A percentile compares a stretch with the other conserved stretches of the same genome.
phyloP scores from a whole-genome alignment of 2,329 filamentous ascomycete genomes.

The Calonectria pauciramosa region DNA sequence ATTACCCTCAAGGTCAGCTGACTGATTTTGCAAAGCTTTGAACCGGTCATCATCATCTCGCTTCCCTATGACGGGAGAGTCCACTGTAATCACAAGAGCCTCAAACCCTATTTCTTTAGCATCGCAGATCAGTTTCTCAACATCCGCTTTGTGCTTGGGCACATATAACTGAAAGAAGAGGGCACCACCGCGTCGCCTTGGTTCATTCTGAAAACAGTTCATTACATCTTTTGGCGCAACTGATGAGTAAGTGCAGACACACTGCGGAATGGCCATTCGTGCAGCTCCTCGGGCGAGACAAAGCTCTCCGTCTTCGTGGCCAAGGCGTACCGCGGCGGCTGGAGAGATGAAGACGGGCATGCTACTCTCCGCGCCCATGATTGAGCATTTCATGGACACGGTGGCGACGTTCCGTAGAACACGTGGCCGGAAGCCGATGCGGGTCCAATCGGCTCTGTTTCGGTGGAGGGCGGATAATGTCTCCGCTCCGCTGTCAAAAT shows the following conservation, averaged over 20 bases:
- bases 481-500: slow-evolving; percentile 7
- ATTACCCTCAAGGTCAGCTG: no score
- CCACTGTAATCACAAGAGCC: slow-evolving; percentile 6
- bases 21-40: background rate
- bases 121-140: background rate
- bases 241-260: slow-evolving; percentile 14
- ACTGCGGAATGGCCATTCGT: slow-evolving; percentile 1
- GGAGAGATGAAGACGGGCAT: slow-evolving; percentile 15
- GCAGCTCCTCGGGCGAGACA: slow-evolving; percentile 10
- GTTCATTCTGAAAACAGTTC: background rate
- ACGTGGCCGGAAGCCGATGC: background rate
- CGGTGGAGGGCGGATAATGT: background rate
- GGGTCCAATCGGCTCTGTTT: slow-evolving; percentile 5
- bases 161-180: slow-evolving; percentile 16
- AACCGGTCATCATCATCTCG: slow-evolving; percentile 10
- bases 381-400: background rate
- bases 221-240: background rate
- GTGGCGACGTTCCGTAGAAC: background rate
- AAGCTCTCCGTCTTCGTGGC: slow-evolving; percentile 6
- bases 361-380: slow-evolving; percentile 2
- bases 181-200: background rate
- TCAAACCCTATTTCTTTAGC: background rate
- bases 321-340: background rate
- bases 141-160: background rate
- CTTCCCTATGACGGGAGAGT: slow-evolving; percentile 15